These are phyloP conservation scores for Angomonas desouzai DNA, from an alignment of 208 protist genomes.

Conservation along the genomic window DNA sequence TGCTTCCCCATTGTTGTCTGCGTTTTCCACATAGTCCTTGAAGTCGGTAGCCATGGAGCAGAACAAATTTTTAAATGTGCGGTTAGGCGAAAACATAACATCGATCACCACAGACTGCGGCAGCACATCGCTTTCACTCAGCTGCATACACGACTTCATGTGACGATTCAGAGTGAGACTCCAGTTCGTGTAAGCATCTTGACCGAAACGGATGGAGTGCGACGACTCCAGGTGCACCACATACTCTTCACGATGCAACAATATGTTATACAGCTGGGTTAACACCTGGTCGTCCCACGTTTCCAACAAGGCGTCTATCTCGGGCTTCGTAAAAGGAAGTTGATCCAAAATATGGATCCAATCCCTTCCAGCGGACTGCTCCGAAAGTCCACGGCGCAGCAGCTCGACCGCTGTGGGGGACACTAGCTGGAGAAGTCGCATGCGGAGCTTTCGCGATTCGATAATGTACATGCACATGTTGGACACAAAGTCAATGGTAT, in stretches of 20 bases:
- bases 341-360: constrained; percentile 23
- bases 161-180: constrained; percentile 48
- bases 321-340: constrained; percentile 48
- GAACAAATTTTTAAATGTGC: constrained; percentile 74
- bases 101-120: constrained; percentile 56
- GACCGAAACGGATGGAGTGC: constrained; percentile 43
- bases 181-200: constrained; percentile 70
- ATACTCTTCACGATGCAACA: constrained; percentile 74
- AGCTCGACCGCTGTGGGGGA: constrained; percentile 64
- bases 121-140: constrained; percentile 26
- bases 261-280: constrained; percentile 57
- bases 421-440: constrained; percentile 59
- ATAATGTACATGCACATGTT: constrained; percentile 78
- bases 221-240: constrained; percentile 67
- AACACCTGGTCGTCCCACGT: constrained; percentile 54
- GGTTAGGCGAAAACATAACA: constrained; percentile 72
- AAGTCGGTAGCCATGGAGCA: constrained; percentile 54
- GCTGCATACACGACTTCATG: constrained; percentile 34
- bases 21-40: constrained; percentile 39
- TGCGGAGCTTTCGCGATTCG: constrained; percentile 66
- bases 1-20: constrained; percentile 3
- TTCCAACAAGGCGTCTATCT: constrained; percentile 40
- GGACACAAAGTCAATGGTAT: constrained; percentile 83
- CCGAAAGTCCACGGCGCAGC: constrained; percentile 36
- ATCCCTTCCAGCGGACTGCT: neutral